phyloP scores from a whole-genome alignment of 768 basidiomycete species.

The Pisolithus tinctorius region DNA sequence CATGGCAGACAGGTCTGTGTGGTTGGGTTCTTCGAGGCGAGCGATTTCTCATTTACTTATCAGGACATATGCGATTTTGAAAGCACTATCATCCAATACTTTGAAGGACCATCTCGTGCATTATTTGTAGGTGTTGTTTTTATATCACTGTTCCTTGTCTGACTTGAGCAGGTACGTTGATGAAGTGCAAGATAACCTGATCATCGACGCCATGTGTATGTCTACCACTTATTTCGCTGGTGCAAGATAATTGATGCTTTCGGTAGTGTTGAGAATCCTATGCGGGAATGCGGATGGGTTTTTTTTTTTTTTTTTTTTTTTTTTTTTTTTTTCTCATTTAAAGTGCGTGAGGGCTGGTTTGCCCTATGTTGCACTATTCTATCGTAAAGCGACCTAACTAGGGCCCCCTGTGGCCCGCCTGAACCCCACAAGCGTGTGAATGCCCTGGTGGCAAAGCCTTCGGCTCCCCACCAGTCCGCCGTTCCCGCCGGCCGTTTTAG shows the following conservation, averaged over 20 bases:
- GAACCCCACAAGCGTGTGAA: too few species aligned
- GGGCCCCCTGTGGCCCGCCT: too few species aligned
- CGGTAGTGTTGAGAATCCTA: conserved; percentile 48
- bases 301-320: too few species aligned
- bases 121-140: conserved; percentile 37
- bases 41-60: background rate
- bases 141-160: background rate
- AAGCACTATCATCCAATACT: conserved; percentile 19
- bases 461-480: too few species aligned
- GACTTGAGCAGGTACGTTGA: conserved; percentile 44
- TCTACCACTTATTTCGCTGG: background rate
- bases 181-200: conserved; percentile 60
- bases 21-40: background rate
- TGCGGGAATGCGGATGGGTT: too few species aligned
- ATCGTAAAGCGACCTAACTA: too few species aligned
- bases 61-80: conserved; percentile 45
- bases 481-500: too few species aligned
- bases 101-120: conserved; percentile 38
- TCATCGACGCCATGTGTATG: conserved; percentile 53
- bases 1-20: conserved; percentile 46
- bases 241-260: background rate
- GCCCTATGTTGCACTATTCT: too few species aligned
- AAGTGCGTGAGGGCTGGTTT: too few species aligned
- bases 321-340: too few species aligned
- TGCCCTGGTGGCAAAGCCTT: too few species aligned